Base-by-base conservation (phyloP, 108 stramenopile species). In the Skeletonema grethae region DNA sequence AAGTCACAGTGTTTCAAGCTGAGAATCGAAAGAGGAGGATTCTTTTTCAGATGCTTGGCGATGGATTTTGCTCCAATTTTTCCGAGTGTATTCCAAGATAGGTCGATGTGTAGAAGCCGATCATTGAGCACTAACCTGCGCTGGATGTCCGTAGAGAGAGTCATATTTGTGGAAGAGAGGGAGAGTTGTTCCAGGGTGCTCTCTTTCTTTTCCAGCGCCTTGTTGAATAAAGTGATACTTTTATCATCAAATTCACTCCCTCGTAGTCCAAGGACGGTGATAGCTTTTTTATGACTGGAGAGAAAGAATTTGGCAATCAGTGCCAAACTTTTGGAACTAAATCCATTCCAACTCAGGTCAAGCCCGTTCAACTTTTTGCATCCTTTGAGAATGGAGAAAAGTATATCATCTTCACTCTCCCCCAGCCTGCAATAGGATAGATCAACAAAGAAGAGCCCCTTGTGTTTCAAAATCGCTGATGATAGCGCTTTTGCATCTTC, bases 11-110 rank as follows among this genome's bases (percentile, higher is more conserved):
- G 3, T 7, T 3, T 13, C 46, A 48, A 48, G 46, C 3, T 48
- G 16, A 48, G 46, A 3, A 48, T 48, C 4, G 46, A 48, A 48
- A 48, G 46, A 48, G 46, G 46, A 48, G 46, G 46, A 48, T 48
- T 48, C 18, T 20, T 16, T 48, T 20, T 48, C 46, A 48, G 18
- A 7, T 48, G 46, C 16, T 48, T 48, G 18, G 13, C 13, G 16
- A 48, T 48, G 18, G 0, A 4, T 13, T 48, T 48, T 2, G n/a
- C 6, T 4, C 18, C 46, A 20, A 20, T 6, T 13, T 5, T 18
- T 13, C 6, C 6, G 3, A 48, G 20, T 3, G 4, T 48, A 4
- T 48, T 48, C 6, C 7, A 4, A 13, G 46, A 48, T 48, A 48
- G 46, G 18, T 48, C 46, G 13, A 48, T 18, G 16, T 48, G 46